Evolutionary conservation across 2,329 filamentous ascomycete genomes (phyloP), one percentile per base, ranked within the genome.

Genomic region (Exophiala sideris): DNA sequence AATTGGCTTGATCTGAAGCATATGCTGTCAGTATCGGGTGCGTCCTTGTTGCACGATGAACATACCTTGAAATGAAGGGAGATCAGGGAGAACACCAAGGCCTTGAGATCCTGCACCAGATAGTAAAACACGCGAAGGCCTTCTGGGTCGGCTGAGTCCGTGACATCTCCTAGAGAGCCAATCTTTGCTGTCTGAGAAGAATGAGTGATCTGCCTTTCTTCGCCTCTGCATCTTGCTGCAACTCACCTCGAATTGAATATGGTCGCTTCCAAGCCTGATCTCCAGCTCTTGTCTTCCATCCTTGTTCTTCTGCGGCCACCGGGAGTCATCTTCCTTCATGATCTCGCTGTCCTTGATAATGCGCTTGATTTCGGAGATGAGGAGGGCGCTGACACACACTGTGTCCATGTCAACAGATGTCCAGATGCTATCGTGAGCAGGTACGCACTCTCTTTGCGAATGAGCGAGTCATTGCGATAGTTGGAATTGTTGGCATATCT

Each of bases 401-500:
- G 62, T 54, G 50, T 35, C 20, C 16, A 21, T 18, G 52, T 69
- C 49, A 70, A 63, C 47, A 14, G 6, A 21, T 6, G 7, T n/a
- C 1, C 7, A 6, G 9, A 9, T 11, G 40, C 36, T 29, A 32
- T 24, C 38, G 41, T 39, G 33, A 14, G 33, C 29, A 45, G 36
- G 33, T 40, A 73, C 91, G 65, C 79, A 96, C 94, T 99, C 79
- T 99, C 94, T 91, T 99, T 99, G 62, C 94, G 88, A 69, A 99
- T 99, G 64, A 99, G 78, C 60, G 91, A 96, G 71, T 99, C 94
- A 74, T 99, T 99, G 68, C 94, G 86, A 76, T 99, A 99, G 76
- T 99, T 99, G 54, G 92, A 97, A 74, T 99, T 99, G 80, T 99
- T 99, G 61, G 94, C 94, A 75, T 99, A 99, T 73, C 94, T 86